Base-by-base conservation (phyloP, 2,329 filamentous ascomycete species). In the Thermoascus crustaceus region DNA sequence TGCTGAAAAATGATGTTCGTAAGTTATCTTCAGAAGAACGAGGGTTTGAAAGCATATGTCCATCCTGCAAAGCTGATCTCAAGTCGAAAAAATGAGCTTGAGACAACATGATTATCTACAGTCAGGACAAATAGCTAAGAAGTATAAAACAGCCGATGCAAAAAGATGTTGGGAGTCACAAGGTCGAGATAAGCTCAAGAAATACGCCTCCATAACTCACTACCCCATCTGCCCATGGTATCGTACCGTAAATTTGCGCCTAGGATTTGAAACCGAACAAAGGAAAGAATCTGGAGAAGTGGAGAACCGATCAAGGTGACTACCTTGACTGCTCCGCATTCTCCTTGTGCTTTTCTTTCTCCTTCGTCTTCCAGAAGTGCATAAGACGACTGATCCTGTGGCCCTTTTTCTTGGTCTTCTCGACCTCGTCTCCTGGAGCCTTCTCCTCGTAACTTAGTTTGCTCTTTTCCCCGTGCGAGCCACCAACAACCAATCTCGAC, bases 351-450 rank as follows among this genome's bases (percentile, higher is more conserved):
- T 55, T 59, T 29, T 61, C 54, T 41, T 66, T 68, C 34, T 69
- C 67, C 46, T 66, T 69, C 16, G 55, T 50, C 47, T 63, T 64
- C 67, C 67, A 70, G 44, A 70, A 70, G 40, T 65, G 59, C 58
- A 69, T 64, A 29, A 69, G 47, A 35, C 65, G 64, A 46, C 64
- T 69, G 22, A 71, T 59, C 33, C 66, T 57, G 37, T 59, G 60
- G 25, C 55, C 54, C 45, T 66, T 69, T 49, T 61, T 67, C 44
- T 60, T 67, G 11, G 52, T 47, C 38, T 50, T 61, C 19, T 61
- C 59, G n/a, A 48, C 40, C n/a, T 54, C 49, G 23, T 64, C 63
- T 10, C 50, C 43, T 0, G 61, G 58, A 11, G 64, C 58, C 37
- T 66, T 66, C 45, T 66, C 63, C 37, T 65, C 64, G 30, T 66